phyloP scores from a whole-genome alignment of 2,329 filamentous ascomycete species.

The Cladosporium velox region DNA sequence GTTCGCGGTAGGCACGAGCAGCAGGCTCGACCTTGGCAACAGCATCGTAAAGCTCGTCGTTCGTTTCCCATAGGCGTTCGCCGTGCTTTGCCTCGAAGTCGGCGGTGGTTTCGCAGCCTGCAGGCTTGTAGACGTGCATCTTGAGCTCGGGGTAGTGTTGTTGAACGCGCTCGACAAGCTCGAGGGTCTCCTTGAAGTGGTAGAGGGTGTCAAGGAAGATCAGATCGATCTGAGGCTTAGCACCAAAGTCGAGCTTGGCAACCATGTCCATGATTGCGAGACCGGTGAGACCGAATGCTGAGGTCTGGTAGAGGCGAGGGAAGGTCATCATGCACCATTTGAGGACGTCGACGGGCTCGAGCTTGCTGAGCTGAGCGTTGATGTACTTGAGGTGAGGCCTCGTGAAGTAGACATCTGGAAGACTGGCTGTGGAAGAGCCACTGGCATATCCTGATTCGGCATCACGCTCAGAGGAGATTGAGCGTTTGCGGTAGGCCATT shows the following conservation, averaged over 20 bases:
- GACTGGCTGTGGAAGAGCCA: slow-evolving; percentile 62
- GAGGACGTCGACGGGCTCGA: slow-evolving; percentile 87
- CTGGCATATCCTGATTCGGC: slow-evolving; percentile 83
- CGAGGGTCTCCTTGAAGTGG: slow-evolving; percentile 54
- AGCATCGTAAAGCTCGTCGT: slow-evolving; percentile 92
- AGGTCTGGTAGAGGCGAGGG: slow-evolving; percentile 71
- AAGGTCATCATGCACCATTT: slow-evolving; percentile 90
- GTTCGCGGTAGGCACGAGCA: slow-evolving; percentile 82
- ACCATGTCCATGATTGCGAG: slow-evolving; percentile 65
- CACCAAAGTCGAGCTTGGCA: slow-evolving; percentile 67
- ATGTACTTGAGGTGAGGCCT: slow-evolving; percentile 85
- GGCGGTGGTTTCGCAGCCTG: slow-evolving; percentile 67
- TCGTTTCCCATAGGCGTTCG: slow-evolving; percentile 77
- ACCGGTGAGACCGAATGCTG: slow-evolving; percentile 54
- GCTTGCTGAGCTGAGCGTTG: slow-evolving; percentile 83
- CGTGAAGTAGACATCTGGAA: slow-evolving; percentile 82
- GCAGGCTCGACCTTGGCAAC: slow-evolving; percentile 96
- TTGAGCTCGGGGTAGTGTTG: slow-evolving; percentile 74
- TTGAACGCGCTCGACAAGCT: slow-evolving; percentile 66
- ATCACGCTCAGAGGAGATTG: slow-evolving; percentile 42
- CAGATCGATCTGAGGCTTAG: slow-evolving; percentile 54
- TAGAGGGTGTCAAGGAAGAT: slow-evolving; percentile 58
- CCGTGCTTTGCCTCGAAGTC: slow-evolving; percentile 86
- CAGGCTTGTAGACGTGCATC: slow-evolving; percentile 88
- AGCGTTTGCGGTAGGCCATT: slow-evolving; percentile 32